These are phyloP conservation scores for Tardiomyces blankii DNA, from an alignment of 1,139 yeast species.

Conservation along the genomic window DNA sequence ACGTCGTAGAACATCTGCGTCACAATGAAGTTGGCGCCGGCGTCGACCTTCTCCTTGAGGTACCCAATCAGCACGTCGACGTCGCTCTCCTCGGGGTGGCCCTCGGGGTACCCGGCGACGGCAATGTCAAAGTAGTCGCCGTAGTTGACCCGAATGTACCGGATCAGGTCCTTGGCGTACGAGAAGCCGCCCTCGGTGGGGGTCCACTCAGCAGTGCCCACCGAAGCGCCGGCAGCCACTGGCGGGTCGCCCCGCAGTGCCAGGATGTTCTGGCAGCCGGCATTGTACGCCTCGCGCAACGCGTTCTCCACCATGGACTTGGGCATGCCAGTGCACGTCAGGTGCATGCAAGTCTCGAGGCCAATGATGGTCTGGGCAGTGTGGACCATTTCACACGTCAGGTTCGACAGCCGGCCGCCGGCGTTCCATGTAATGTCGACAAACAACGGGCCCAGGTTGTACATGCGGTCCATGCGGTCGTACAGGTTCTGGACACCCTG, in stretches of 20 bases:
- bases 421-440: constrained; percentile 98
- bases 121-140: constrained; percentile 79
- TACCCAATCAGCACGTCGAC: constrained; percentile 45
- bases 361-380: constrained; percentile 91
- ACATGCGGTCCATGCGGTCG: constrained; percentile 98
- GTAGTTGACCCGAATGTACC: constrained; percentile 54
- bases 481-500: constrained; percentile 95
- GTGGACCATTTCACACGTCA: constrained; percentile 84
- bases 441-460: constrained; percentile 80
- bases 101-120: constrained; percentile 94
- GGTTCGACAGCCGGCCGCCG: constrained; percentile 74
- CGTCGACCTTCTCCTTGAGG: constrained; percentile 77
- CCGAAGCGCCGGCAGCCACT: constrained; percentile 28
- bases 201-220: constrained; percentile 40
- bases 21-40: constrained; percentile 89
- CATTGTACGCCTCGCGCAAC: constrained; percentile 67
- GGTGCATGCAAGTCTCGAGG: constrained; percentile 94
- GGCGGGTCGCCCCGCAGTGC: constrained; percentile 97
- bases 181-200: constrained; percentile 55
- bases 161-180: constrained; percentile 73
- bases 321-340: constrained; percentile 95
- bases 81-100: constrained; percentile 82
- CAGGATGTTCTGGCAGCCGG: constrained; percentile 91
- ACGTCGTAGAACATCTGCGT: constrained; percentile 78
- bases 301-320: constrained; percentile 75